These are phyloP conservation scores for thale cress (Arabidopsis thaliana) DNA, from an alignment of 345 rosid species.

Conservation along the genomic window DNA sequence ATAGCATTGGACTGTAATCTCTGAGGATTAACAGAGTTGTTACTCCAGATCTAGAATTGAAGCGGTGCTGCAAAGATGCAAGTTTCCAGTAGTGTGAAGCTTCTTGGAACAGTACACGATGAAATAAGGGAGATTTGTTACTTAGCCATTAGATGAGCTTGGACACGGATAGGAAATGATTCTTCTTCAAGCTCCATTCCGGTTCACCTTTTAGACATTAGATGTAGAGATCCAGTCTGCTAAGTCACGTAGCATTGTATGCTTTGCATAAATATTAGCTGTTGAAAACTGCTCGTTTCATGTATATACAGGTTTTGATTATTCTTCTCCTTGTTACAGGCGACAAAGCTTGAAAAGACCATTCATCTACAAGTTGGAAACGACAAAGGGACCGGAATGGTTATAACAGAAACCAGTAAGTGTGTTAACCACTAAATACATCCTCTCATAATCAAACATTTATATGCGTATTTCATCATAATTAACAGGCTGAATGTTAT, in stretches of 20 bases:
- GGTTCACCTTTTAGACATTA: not conserved
- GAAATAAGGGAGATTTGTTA: not conserved
- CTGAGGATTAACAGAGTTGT: constrained; percentile 1
- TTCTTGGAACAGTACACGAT: constrained; percentile 6
- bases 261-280: constrained; percentile 3
- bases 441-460: constrained; percentile 15
- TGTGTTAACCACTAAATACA: not conserved
- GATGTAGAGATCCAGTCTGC: not conserved
- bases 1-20: constrained; percentile 18
- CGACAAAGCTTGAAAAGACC: constrained; percentile 26
- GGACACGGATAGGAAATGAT: constrained; percentile 3
- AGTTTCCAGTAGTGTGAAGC: constrained; percentile 13
- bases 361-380: constrained; percentile 13
- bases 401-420: constrained; percentile 29
- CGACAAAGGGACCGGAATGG: constrained; percentile 4
- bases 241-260: constrained; percentile 19
- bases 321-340: constrained; percentile 36
- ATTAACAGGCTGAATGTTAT: constrained; percentile 33
- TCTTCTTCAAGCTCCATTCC: constrained; percentile 5
- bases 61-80: not conserved
- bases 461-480: not conserved
- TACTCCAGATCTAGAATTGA: constrained; percentile 8
- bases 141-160: constrained; percentile 13
- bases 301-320: constrained; percentile 37
- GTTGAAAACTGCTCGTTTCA: not conserved